Conservation (phyloP, 1,284 basidiomycete species). For the Cryptococcus hybrid region DNA sequence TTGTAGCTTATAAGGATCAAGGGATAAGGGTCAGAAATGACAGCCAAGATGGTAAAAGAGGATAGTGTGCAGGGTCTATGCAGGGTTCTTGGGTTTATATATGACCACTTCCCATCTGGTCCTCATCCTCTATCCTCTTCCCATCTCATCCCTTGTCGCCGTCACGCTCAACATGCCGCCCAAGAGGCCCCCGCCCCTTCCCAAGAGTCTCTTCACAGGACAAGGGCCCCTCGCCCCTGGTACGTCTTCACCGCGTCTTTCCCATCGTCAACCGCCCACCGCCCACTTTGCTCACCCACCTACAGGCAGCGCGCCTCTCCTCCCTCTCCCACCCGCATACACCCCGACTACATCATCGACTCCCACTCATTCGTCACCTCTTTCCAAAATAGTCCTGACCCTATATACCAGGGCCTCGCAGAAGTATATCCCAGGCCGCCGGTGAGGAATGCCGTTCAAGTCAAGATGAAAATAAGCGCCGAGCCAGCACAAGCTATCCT, state of each 20-base stretch:
- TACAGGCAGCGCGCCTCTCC: slow-evolving; percentile 28
- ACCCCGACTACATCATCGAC: slow-evolving; percentile 41
- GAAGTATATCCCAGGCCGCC: slow-evolving; percentile 19
- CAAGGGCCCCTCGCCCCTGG: slow-evolving; percentile 40
- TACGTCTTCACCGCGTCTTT: slow-evolving; percentile 3
- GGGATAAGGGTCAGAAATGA: too few relatives aligned
- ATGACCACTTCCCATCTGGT: too few relatives aligned
- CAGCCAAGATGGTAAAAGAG: too few relatives aligned
- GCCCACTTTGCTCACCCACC: background rate
- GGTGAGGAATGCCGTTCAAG: slow-evolving; percentile 24
- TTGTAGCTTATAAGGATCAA: too few relatives aligned
- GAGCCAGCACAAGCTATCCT: slow-evolving; percentile 18
- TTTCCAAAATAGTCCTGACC: slow-evolving; percentile 8
- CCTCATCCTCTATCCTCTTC: too few relatives aligned
- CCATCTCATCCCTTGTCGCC: too few relatives aligned
- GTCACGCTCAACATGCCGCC: slow-evolving; percentile 29
- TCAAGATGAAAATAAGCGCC: slow-evolving; percentile 27
- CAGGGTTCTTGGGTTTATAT: too few relatives aligned
- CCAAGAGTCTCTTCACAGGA: slow-evolving; percentile 31
- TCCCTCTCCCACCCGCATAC: slow-evolving; percentile 35
- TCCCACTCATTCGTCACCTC: slow-evolving; percentile 29
- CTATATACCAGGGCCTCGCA: slow-evolving; percentile 16
- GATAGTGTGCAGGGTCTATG: too few relatives aligned
- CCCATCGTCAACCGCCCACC: background rate
- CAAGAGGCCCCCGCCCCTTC: slow-evolving; percentile 39